Base-by-base conservation (phyloP, 2,329 filamentous ascomycete species). In the Cordyceps tenuipes region DNA sequence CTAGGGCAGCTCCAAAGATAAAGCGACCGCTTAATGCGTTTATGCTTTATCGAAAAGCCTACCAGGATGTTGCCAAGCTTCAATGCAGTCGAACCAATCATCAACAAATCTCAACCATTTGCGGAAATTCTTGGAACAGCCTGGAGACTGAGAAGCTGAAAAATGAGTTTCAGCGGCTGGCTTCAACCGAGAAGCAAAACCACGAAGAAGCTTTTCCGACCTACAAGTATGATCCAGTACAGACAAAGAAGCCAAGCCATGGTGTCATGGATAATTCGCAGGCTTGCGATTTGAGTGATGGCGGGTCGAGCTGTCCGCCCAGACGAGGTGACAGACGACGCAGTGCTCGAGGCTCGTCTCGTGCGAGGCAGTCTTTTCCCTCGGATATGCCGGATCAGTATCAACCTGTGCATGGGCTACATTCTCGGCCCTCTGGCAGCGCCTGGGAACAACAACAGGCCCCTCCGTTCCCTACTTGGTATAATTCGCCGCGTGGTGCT, bases 21-120 rank as follows among this genome's bases (percentile, higher is more conserved):
- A 91, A 93, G 68, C 82, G 94, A 34, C 92, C 94, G 3, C 96
- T 97, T 88, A 99, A 99, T 72, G 93, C 90, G 0, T 99, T 97
- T 77, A 96, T 99, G 88, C 79, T 99, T 55, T 99, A 99, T 72
- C 88, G 94, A 47, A 96, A 94, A 65, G 90, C 91, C 7, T 97
- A 90, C 70, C 90, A 95, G 62, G 89, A 94, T 63, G 82, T 91
- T 36, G 90, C 90, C 62, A 96, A 96, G 73, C 79, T 83, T 56
- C 90, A 86, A 79, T 90, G 89, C 66, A 78, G 84, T 15, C 86
- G 94, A 67, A 93, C 94, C 72, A 97, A 97, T 74, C 93, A 99
- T 72, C 93, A 99, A 72, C 79, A 94, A 41, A 89, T 97, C 29
- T 97, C 93, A 2, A 85, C 86, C 50, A 84, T 94, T n/a, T 91